phyloP scores from a whole-genome alignment of 192 early-diverging fungal species.

The Dissophora ornata region DNA sequence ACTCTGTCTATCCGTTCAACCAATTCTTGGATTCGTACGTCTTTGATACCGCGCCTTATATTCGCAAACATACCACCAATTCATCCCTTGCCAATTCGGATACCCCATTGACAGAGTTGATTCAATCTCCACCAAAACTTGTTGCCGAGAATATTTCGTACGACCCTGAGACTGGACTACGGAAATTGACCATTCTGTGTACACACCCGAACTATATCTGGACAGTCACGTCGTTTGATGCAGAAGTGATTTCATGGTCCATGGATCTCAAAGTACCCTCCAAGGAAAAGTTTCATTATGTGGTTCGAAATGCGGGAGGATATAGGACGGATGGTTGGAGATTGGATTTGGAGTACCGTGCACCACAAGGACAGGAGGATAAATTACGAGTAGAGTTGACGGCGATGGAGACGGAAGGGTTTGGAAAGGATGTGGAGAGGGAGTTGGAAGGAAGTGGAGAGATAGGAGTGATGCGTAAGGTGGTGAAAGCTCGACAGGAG shows the following conservation, averaged over 20 bases:
- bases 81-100: slow-evolving; percentile 15
- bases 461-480: slow-evolving; percentile 40
- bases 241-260: slow-evolving; percentile 69
- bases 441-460: slow-evolving; percentile 45
- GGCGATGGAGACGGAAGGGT: slow-evolving; percentile 62
- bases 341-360: slow-evolving; percentile 54
- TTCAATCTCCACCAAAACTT: slow-evolving; percentile 50
- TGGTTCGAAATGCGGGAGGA: slow-evolving; percentile 60
- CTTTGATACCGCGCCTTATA: slow-evolving; percentile 57
- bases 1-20: slow-evolving; percentile 72
- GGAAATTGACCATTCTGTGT: slow-evolving; percentile 59
- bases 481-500: slow-evolving; percentile 29
- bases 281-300: slow-evolving; percentile 54
- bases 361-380: slow-evolving; percentile 37
- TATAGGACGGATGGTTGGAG: slow-evolving; percentile 59
- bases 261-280: slow-evolving; percentile 54
- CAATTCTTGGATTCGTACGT: slow-evolving; percentile 66
- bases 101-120: slow-evolving; percentile 26
- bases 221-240: slow-evolving; percentile 74
- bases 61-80: slow-evolving; percentile 54
- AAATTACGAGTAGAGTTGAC: slow-evolving; percentile 61
- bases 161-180: slow-evolving; percentile 57
- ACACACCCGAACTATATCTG: slow-evolving; percentile 64
- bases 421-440: slow-evolving; percentile 49
- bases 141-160: slow-evolving; percentile 55